Percentiles rank a stretch among this genome's conserved stretches.
Evolutionary conservation across 1,139 yeast genomes (phyloP).

Genomic region (Suhomyces yuchorum): DNA sequence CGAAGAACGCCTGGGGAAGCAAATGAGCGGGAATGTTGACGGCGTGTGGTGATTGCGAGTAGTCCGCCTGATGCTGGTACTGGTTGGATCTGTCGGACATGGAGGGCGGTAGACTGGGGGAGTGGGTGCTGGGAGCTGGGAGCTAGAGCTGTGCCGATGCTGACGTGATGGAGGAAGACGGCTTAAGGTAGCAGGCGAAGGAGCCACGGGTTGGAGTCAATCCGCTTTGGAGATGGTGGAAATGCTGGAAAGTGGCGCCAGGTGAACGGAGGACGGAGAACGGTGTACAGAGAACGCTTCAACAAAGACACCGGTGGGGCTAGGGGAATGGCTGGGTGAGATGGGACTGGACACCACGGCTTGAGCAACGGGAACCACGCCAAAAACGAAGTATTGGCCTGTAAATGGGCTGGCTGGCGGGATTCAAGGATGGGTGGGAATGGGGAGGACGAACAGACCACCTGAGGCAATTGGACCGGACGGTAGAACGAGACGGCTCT

Average conservation of each 20-base stretch:
- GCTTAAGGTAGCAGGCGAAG: no score
- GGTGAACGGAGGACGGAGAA: not conserved
- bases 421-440: not conserved
- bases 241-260: not conserved
- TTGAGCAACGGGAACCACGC: not conserved
- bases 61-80: constrained; percentile 9
- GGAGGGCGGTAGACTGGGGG: not conserved
- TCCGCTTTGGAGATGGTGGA: not conserved
- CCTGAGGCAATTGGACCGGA: constrained; percentile 1
- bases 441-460: not conserved
- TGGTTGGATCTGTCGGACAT: constrained; percentile 8
- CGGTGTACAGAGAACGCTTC: no score
- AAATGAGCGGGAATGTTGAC: constrained; percentile 38
- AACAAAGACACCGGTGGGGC: no score
- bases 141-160: not conserved
- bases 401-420: not conserved
- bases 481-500: not conserved
- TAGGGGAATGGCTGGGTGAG: no score
- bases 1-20: constrained; percentile 35
- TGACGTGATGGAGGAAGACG: not conserved
- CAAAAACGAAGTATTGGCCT: not conserved
- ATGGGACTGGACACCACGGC: no score
- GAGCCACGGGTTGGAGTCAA: no score
- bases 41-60: constrained; percentile 13
- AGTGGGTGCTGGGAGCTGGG: no score